Evolutionary conservation across 257 asterid genomes (phyloP).

Genomic region (Avicennia marina): DNA sequence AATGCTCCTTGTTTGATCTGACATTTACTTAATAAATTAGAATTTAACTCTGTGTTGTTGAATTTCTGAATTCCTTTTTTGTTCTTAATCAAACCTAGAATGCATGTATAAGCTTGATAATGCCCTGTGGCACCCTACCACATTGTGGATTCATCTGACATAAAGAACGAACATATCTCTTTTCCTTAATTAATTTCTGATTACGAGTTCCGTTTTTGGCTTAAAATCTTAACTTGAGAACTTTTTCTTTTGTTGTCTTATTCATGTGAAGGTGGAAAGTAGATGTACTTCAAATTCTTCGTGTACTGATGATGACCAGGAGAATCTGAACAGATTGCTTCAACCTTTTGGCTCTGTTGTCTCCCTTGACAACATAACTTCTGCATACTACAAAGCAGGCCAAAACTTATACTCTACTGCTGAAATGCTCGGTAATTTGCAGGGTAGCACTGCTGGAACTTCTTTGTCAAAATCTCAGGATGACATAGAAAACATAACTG

Average conservation of each 20-base stretch:
- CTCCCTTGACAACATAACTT: constrained; percentile 68
- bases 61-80: neutral
- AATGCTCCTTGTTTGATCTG: constrained; percentile 2
- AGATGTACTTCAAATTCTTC: constrained; percentile 34
- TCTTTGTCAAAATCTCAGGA: constrained; percentile 24
- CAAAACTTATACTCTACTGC: constrained; percentile 33
- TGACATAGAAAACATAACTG: constrained; percentile 9
- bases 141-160: too few relatives aligned
- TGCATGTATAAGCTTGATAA: too few relatives aligned
- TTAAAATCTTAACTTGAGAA: neutral
- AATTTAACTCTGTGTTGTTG: neutral
- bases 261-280: constrained; percentile 44
- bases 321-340: constrained; percentile 53
- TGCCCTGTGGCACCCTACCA: too few relatives aligned
- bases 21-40: neutral
- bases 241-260: constrained; percentile 1
- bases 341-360: constrained; percentile 62
- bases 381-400: constrained; percentile 64
- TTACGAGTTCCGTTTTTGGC: neutral
- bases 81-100: neutral
- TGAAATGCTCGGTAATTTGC: constrained; percentile 36
- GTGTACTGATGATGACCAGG: constrained; percentile 37
- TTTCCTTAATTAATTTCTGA: too few relatives aligned
- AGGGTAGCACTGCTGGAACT: constrained; percentile 21
- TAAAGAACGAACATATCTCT: too few relatives aligned